Percentiles rank a stretch among this genome's conserved stretches.
Evolutionary conservation across 768 basidiomycete species (phyloP).

Genomic region (Tulasnella sp.): DNA sequence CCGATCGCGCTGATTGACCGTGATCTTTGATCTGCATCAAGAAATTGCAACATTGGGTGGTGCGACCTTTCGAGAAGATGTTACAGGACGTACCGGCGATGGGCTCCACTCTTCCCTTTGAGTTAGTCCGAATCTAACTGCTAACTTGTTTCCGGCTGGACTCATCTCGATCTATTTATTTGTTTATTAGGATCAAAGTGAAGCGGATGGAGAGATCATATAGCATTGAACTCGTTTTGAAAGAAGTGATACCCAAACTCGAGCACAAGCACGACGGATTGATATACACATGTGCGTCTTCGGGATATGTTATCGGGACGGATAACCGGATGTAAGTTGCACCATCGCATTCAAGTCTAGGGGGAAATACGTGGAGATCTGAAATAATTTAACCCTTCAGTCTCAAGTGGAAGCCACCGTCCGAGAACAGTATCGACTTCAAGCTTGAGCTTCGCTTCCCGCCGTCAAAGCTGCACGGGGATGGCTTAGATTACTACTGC

Average conservation of each 20-base stretch:
- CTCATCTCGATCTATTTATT: neutral
- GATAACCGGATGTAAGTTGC: conserved; percentile 71
- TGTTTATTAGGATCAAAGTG: conserved; percentile 53
- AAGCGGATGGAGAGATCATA: conserved; percentile 86
- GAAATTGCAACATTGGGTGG: conserved; percentile 74
- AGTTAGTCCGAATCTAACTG: conserved; percentile 40
- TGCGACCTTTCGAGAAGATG: conserved; percentile 66
- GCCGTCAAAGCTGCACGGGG: conserved; percentile 38
- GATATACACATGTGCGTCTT: conserved; percentile 86
- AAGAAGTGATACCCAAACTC: conserved; percentile 67
- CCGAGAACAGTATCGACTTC: conserved; percentile 97
- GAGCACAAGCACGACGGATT: conserved; percentile 93
- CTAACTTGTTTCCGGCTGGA: neutral
- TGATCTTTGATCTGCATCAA: conserved; percentile 25
- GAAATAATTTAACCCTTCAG: conserved; percentile 41
- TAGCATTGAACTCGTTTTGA: conserved; percentile 74
- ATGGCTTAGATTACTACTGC: conserved; percentile 63
- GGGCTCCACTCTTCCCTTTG: conserved; percentile 57
- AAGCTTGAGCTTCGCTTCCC: conserved; percentile 93
- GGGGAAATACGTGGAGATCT: no score
- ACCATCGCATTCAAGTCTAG: neutral
- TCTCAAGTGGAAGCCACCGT: conserved; percentile 97
- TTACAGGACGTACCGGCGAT: conserved; percentile 58
- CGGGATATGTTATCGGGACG: conserved; percentile 71
- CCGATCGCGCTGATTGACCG: neutral